Conservation (phyloP, 495 filamentous ascomycete species). For the Xylona heveae region DNA sequence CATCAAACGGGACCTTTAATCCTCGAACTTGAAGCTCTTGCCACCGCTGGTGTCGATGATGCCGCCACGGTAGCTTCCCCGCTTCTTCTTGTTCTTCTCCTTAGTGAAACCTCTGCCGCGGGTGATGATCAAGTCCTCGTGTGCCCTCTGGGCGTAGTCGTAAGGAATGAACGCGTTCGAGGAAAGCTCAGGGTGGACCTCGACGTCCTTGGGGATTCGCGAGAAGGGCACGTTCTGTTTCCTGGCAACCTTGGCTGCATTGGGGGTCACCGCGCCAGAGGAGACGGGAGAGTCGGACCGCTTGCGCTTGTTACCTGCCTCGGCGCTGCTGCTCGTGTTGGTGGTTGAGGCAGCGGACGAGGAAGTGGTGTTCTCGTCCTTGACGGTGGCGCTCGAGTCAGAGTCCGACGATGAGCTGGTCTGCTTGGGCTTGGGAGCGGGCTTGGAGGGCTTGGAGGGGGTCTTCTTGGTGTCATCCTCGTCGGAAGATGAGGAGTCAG, state of each 20-base stretch:
- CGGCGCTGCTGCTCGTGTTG: no score
- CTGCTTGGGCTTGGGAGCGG: no score
- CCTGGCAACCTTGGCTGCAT: no score
- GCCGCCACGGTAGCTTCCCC: constrained; percentile 73
- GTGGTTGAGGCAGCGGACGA: no score
- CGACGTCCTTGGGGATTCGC: constrained; percentile 33
- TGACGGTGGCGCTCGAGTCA: no score
- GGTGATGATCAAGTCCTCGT: constrained; percentile 69
- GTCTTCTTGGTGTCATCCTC: neutral
- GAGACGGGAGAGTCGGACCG: no score
- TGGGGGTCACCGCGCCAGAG: no score
- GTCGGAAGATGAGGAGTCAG: neutral
- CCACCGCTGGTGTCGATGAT: constrained; percentile 51
- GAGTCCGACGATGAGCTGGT: no score
- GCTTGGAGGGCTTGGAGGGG: no score
- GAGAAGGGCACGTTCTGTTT: constrained; percentile 44
- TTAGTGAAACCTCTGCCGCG: constrained; percentile 97
- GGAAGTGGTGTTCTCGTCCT: no score
- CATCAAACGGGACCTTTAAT: neutral
- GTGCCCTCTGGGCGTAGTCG: constrained; percentile 75
- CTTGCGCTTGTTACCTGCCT: no score
- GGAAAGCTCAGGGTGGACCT: constrained; percentile 36
- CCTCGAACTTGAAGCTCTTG: constrained; percentile 69
- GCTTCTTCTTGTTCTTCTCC: constrained; percentile 97
- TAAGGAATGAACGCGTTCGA: constrained; percentile 60